phyloP scores from a whole-genome alignment of 2,329 filamentous ascomycete species.

The Paracoccidioides brasiliensis region DNA sequence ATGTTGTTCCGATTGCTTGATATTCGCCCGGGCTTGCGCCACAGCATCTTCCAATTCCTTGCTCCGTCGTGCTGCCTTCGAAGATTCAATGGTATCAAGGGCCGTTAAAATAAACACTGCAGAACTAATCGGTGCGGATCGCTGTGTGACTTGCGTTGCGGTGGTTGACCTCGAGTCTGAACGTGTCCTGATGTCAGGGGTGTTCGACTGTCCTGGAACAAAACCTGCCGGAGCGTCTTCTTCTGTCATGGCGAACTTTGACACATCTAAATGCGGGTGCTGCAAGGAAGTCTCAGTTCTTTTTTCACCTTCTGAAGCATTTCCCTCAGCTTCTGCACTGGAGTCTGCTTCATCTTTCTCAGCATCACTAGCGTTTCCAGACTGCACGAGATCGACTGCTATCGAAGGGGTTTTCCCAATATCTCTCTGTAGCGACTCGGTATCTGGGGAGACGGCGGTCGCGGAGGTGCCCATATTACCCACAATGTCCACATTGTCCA shows the following conservation, averaged over 20 bases:
- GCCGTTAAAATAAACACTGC: conserved; percentile 92
- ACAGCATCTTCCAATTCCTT: conserved; percentile 73
- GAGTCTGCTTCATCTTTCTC: not conserved
- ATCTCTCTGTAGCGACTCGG: not conserved
- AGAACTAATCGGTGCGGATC: conserved; percentile 66
- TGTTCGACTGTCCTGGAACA: not conserved
- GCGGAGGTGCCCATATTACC: not conserved
- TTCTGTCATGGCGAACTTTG: not conserved
- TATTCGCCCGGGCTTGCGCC: conserved; percentile 67
- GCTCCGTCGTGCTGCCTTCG: conserved; percentile 79
- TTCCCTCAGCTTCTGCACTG: conserved; percentile 1
- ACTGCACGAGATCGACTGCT: not conserved
- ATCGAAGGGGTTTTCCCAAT: not conserved
- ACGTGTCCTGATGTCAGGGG: conserved; percentile 19
- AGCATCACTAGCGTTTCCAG: not conserved
- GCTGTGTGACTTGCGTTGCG: conserved; percentile 37
- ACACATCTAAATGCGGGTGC: not conserved
- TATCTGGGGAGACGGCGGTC: not conserved
- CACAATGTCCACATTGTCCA: not conserved
- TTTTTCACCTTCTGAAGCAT: not conserved
- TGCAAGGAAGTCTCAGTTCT: not conserved
- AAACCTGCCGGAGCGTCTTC: not conserved
- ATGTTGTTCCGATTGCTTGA: conserved; percentile 70
- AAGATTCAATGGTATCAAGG: conserved; percentile 78
- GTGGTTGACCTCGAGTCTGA: conserved; percentile 51